These are phyloP conservation scores for Hanseniaspora guilliermondii DNA, from an alignment of 805 yeast genomes.

Conservation along the genomic window DNA sequence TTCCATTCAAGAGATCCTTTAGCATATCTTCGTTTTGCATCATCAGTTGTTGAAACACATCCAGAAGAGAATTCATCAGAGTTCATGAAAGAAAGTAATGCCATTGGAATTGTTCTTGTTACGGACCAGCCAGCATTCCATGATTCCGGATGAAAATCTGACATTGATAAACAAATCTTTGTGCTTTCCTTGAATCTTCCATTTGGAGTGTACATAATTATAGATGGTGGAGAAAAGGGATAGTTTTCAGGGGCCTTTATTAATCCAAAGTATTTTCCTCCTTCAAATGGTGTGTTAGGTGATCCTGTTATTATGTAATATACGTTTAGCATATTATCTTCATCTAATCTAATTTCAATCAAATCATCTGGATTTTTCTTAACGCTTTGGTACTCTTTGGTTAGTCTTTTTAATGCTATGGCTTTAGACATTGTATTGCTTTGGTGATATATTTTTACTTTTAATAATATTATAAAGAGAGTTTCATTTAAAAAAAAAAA, in stretches of 20 bases:
- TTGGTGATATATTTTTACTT: too few species aligned
- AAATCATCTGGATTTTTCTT: slow-evolving; percentile 74
- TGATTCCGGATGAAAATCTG: slow-evolving; percentile 85
- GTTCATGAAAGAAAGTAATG: slow-evolving; percentile 84
- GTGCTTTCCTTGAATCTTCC: slow-evolving; percentile 77
- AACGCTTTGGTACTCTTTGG: slow-evolving; percentile 71
- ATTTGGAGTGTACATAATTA: slow-evolving; percentile 77
- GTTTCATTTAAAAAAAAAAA: too few species aligned
- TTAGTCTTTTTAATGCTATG: slow-evolving; percentile 39
- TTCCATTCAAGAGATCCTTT: slow-evolving; percentile 49
- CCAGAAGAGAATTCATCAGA: slow-evolving; percentile 79
- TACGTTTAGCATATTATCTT: slow-evolving; percentile 81
- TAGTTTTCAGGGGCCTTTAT: slow-evolving; percentile 71
- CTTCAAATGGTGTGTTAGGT: slow-evolving; percentile 71
- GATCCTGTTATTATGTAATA: slow-evolving; percentile 89
- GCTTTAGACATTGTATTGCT: slow-evolving; percentile 31
- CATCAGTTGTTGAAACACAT: slow-evolving; percentile 52
- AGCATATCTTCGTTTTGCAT: slow-evolving; percentile 46
- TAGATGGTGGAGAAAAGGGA: slow-evolving; percentile 86
- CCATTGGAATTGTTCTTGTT: slow-evolving; percentile 64
- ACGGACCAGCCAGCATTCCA: slow-evolving; percentile 98
- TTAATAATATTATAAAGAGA: too few species aligned
- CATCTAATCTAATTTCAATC: slow-evolving; percentile 75
- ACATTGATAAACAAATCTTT: slow-evolving; percentile 77
- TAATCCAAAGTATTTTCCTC: slow-evolving; percentile 86